phyloP scores from a whole-genome alignment of 441 rosid genomes.

The Dalechampia spathulata region DNA sequence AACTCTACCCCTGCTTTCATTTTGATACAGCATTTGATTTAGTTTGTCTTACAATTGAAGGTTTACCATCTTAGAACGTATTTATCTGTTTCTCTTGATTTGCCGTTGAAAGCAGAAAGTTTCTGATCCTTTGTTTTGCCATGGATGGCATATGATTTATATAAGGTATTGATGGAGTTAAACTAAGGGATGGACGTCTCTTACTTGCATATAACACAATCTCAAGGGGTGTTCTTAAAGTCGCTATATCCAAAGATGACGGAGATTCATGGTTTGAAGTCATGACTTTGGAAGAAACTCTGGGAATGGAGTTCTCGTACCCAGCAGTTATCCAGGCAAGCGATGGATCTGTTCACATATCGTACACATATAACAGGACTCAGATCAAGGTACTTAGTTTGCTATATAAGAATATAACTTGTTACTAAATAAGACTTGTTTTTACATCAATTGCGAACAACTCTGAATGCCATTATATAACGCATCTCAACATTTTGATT shows the following conservation, averaged over 20 bases:
- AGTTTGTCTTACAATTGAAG: too few species aligned
- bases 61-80: too few species aligned
- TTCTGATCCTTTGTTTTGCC: background rate
- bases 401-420: background rate
- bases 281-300: slow-evolving; percentile 51
- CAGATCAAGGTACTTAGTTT: slow-evolving; percentile 63
- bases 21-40: too few species aligned
- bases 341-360: slow-evolving; percentile 61
- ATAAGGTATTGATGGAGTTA: slow-evolving; percentile 74
- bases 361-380: slow-evolving; percentile 76
- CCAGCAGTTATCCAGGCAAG: slow-evolving; percentile 78
- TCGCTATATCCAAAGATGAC: slow-evolving; percentile 65
- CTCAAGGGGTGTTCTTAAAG: slow-evolving; percentile 77
- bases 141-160: slow-evolving; percentile 6
- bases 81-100: too few species aligned
- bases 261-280: slow-evolving; percentile 77
- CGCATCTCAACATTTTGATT: slow-evolving; percentile 14
- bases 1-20: too few species aligned
- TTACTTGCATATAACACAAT: slow-evolving; percentile 69
- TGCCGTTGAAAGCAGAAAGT: background rate
- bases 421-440: background rate
- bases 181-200: slow-evolving; percentile 59
- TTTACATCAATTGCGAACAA: background rate
- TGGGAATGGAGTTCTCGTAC: slow-evolving; percentile 75
- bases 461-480: slow-evolving; percentile 7